Evolutionary conservation across 257 asterid species (phyloP).

Genomic region (Nemophila menziesii): DNA sequence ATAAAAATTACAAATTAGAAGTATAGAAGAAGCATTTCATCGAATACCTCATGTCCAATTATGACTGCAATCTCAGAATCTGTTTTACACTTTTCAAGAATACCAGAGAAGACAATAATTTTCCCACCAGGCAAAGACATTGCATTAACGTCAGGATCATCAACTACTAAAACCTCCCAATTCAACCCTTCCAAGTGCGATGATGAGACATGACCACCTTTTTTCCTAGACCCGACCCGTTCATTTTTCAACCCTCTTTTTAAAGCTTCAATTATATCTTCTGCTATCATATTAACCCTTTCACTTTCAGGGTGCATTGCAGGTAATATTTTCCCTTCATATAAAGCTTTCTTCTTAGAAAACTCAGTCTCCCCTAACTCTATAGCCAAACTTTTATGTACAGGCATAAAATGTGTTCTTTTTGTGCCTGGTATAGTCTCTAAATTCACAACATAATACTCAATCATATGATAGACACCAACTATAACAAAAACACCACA

Average conservation of each 20-base stretch:
- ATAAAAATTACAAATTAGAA: neutral
- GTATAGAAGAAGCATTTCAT: neutral
- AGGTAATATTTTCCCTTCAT: neutral
- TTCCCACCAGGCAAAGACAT: neutral
- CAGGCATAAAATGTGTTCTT: neutral
- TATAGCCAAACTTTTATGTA: neutral
- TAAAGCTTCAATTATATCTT: neutral
- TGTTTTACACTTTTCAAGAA: neutral
- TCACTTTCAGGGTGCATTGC: neutral
- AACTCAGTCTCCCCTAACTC: neutral
- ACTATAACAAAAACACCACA: neutral
- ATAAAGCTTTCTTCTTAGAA: neutral
- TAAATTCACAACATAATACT: too few relatives aligned
- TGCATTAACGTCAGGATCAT: neutral
- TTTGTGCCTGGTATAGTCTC: neutral
- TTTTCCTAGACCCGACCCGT: conserved; percentile 32
- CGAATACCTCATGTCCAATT: neutral
- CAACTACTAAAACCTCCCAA: conserved; percentile 5
- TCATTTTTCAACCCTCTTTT: neutral
- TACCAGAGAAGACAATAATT: neutral
- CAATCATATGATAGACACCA: too few relatives aligned
- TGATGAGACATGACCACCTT: conserved; percentile 37
- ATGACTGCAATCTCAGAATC: neutral
- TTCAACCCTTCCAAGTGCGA: neutral
- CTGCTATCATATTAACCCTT: neutral